phyloP scores from a whole-genome alignment of 352 stramenopile genomes.

The Pythium sukuiense region DNA sequence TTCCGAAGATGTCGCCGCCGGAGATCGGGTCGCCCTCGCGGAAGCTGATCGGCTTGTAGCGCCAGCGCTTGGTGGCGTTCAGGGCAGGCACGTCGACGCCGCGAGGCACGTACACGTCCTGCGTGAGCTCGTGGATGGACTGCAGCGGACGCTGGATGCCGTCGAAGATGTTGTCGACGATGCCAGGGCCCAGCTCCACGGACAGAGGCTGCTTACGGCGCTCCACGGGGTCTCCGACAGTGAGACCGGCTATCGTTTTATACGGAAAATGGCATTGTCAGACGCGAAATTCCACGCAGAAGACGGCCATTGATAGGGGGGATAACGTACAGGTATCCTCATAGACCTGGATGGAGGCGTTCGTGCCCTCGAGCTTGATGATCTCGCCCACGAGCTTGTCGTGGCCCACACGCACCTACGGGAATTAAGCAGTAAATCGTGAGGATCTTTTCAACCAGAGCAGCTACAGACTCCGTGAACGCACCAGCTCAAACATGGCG shows the following conservation, averaged over 20 bases:
- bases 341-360: constrained; percentile 99
- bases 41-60: constrained; percentile 94
- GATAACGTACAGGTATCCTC: constrained; percentile 92
- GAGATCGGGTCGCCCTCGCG: constrained; percentile 94
- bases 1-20: constrained; percentile 97
- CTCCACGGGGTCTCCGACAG: constrained; percentile 97
- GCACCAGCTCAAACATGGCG: constrained; percentile 96
- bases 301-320: background rate
- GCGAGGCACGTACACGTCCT: constrained; percentile 97
- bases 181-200: constrained; percentile 98
- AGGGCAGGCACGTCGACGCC: constrained; percentile 97
- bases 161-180: constrained; percentile 99
- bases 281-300: background rate
- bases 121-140: constrained; percentile 92
- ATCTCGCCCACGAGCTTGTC: constrained; percentile 99
- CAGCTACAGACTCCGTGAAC: constrained; percentile 10
- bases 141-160: constrained; percentile 99
- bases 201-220: constrained; percentile 97
- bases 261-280: background rate
- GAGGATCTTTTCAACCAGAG: background rate
- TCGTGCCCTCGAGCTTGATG: constrained; percentile 99
- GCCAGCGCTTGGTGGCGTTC: constrained; percentile 93
- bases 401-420: constrained; percentile 97
- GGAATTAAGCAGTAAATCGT: background rate
- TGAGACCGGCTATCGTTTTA: constrained; percentile 83